Conservation (phyloP, 1,284 basidiomycete genomes). For the Ustilago esculenta region DNA sequence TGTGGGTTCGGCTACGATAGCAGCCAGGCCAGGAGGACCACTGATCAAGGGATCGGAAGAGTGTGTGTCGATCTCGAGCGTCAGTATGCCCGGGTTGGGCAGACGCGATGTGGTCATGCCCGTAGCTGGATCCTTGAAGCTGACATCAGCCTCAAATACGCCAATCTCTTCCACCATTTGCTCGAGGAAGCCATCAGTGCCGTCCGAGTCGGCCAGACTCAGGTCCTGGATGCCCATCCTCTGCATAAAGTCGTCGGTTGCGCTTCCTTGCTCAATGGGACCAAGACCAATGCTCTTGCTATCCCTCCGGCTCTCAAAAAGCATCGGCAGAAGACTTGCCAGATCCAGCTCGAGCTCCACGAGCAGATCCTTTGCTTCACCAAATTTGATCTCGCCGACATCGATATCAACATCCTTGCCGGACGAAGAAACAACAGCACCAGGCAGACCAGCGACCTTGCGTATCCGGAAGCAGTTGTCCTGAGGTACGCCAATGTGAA, state of each 20-base stretch:
- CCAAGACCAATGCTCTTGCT: conserved; percentile 35
- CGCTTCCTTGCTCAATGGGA: conserved; percentile 54
- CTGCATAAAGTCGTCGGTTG: conserved; percentile 63
- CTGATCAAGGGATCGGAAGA: conserved; percentile 51
- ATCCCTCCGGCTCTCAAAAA: conserved; percentile 27
- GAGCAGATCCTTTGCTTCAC: conserved; percentile 59
- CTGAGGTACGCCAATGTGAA: conserved; percentile 57
- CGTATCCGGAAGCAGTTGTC: conserved; percentile 61
- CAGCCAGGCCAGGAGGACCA: conserved; percentile 45
- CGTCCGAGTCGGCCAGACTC: conserved; percentile 45
- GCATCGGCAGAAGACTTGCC: conserved; percentile 37
- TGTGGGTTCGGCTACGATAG: conserved; percentile 54
- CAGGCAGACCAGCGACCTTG: conserved; percentile 56
- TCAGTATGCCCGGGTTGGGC: conserved; percentile 49
- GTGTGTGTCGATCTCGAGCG: conserved; percentile 58
- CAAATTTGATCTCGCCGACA: conserved; percentile 75
- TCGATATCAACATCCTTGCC: conserved; percentile 94
- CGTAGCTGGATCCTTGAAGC: conserved; percentile 53
- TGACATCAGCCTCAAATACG: conserved; percentile 59
- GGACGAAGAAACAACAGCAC: conserved; percentile 77
- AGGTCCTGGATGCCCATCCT: conserved; percentile 59
- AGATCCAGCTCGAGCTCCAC: conserved; percentile 62
- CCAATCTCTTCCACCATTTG: conserved; percentile 60
- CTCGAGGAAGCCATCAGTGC: conserved; percentile 41
- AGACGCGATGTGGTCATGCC: conserved; percentile 44